Evolutionary conservation across 2,329 filamentous ascomycete species (phyloP).

Genomic region (Diplodia sapinea): DNA sequence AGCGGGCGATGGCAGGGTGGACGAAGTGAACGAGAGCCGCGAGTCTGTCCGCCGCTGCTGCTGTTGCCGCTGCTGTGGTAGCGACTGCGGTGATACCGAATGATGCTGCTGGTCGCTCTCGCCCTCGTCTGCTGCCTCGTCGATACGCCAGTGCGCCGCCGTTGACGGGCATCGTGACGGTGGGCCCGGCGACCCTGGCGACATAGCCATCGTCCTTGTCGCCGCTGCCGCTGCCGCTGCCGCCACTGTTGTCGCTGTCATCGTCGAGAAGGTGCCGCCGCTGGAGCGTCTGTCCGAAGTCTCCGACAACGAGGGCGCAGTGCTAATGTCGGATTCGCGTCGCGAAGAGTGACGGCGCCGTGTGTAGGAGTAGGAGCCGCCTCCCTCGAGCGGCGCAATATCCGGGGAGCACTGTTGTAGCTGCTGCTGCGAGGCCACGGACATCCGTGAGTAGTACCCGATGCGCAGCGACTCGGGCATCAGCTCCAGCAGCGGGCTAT

Average conservation of each 20-base stretch:
- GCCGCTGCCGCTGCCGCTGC: neutral
- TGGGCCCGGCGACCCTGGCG: constrained; percentile 2
- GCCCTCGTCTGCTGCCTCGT: constrained; percentile 1
- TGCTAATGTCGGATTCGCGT: constrained; percentile 27
- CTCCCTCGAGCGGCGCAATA: neutral
- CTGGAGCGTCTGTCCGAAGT: constrained; percentile 26
- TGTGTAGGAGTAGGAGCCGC: neutral
- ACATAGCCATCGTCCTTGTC: neutral
- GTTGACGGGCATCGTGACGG: neutral
- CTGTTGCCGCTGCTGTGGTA: neutral
- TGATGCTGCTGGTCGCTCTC: constrained; percentile 6
- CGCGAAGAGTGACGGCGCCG: neutral
- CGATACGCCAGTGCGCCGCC: constrained; percentile 8
- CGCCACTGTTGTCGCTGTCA: too few species aligned
- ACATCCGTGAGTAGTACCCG: constrained; percentile 3
- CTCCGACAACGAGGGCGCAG: constrained; percentile 21
- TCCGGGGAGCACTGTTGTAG: constrained; percentile 15
- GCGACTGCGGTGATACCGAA: neutral
- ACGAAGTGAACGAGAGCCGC: constrained; percentile 1
- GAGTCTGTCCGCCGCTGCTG: constrained; percentile 5
- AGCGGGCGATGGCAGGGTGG: constrained; percentile 35
- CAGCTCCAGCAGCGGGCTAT: constrained; percentile 19
- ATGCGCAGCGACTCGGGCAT: constrained; percentile 28
- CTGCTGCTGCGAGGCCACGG: neutral
- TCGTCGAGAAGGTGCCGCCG: neutral